Evolutionary conservation across 345 rosid genomes (phyloP).

Genomic region (Schrenkiella parvula): DNA sequence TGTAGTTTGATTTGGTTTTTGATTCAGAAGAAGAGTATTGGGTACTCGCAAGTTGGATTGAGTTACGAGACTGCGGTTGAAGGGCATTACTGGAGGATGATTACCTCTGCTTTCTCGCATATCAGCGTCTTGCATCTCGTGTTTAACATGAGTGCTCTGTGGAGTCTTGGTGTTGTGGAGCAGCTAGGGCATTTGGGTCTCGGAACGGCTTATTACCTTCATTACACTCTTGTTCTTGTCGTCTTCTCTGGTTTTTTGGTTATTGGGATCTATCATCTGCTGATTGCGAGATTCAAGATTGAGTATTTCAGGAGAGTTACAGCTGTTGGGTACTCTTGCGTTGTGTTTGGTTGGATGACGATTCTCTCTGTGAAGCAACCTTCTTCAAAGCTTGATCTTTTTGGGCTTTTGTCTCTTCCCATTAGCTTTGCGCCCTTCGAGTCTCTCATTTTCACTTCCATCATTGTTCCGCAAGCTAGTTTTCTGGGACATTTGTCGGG

Average conservation of each 20-base stretch:
- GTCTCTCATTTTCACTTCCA: constrained; percentile 88
- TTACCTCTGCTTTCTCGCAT: constrained; percentile 94
- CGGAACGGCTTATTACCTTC: constrained; percentile 80
- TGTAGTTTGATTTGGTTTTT: constrained; percentile 78
- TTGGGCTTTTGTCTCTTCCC: constrained; percentile 89
- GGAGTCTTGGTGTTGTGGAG: constrained; percentile 95
- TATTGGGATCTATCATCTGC: constrained; percentile 70
- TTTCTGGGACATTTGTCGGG: constrained; percentile 95
- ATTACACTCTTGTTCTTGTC: constrained; percentile 77
- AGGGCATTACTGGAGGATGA: constrained; percentile 93
- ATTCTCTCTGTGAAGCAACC: constrained; percentile 94
- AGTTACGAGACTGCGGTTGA: constrained; percentile 76
- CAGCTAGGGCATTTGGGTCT: constrained; percentile 68
- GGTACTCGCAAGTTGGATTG: constrained; percentile 85
- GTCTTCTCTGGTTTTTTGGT: constrained; percentile 73
- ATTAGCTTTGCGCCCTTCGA: constrained; percentile 96
- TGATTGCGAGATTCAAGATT: constrained; percentile 69
- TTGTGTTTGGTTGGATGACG: constrained; percentile 99
- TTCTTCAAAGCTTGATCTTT: constrained; percentile 84
- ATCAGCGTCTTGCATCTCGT: constrained; percentile 90
- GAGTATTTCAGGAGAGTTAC: constrained; percentile 90
- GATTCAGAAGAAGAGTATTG: constrained; percentile 88
- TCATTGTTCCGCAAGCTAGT: constrained; percentile 97
- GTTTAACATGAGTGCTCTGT: constrained; percentile 94
- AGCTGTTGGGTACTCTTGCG: constrained; percentile 97